Evolutionary conservation across 108 stramenopile species (phyloP), one percentile per base, ranked within the genome.

Genomic region (Nitzschia sp.): DNA sequence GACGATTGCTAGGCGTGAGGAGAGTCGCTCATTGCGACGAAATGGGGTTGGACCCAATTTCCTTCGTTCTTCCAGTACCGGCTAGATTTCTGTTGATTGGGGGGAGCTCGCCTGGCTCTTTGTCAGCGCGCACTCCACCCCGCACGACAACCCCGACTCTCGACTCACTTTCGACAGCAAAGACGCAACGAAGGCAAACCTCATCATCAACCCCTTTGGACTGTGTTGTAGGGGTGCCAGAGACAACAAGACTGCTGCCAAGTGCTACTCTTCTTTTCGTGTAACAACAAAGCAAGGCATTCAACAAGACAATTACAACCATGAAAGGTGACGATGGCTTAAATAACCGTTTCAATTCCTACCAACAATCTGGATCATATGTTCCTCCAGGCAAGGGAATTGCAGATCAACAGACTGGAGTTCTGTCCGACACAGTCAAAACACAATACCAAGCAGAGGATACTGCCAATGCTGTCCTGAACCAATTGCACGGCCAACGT

Each of bases 381-480:
- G 73, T 74, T 52, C 90, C 87, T 14, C 83, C 84, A 53, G 70
- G 73, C 46, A 66, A 77, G 21, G 54, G 57, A 14, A 86, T 85
- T 65, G 88, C 90, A 21, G 86, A 87, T n/a, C 79, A 91, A 55
- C 92, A 94, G 65, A 88, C 86, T 3, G 69, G 79, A 19, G 66
- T 83, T 15, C 61, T 94, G 29, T 77, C 85, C 25, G 93, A 94
- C 54, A 85, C 93, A 8, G 77, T 89, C 69, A 77, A 84, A 41
- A 89, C 93, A 25, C 90, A 90, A 54, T 87, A 91, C 48, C 71
- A 85, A 52, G 82, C 93, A 9, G 93, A 91, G 70, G 83, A 81
- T 12, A 87, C 90, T 7, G 88, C 90, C 24, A 82, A 80, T 46
- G 76, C 82, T n/a, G 87, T 94, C 8, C 44, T 94, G 41, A 77